phyloP scores from a whole-genome alignment of 345 rosid species.

The Pistacia integerrima region DNA sequence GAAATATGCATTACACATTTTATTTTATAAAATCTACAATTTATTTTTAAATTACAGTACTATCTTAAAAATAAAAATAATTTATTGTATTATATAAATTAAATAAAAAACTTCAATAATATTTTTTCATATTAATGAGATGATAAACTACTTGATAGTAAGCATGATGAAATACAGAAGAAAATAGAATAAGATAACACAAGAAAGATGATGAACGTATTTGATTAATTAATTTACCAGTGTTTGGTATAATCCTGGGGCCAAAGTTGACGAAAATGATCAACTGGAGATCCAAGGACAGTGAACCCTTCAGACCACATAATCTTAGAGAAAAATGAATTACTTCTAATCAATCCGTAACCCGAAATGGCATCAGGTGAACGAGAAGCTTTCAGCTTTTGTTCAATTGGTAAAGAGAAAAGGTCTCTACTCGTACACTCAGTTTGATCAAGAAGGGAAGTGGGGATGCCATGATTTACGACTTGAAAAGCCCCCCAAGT shows the following conservation, averaged over 20 bases:
- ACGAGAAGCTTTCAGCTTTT: conserved; percentile 57
- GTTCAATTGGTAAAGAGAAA: conserved; percentile 53
- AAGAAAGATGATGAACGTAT: too few relatives aligned
- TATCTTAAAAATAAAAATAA: too few relatives aligned
- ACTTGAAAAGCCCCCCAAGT: conserved; percentile 80
- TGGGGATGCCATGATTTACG: conserved; percentile 66
- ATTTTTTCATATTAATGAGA: too few relatives aligned
- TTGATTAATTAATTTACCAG: conserved; percentile 40
- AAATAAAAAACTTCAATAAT: too few relatives aligned
- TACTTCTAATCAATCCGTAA: conserved; percentile 71
- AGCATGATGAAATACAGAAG: too few relatives aligned
- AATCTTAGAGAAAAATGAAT: conserved; percentile 70
- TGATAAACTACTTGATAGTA: too few relatives aligned
- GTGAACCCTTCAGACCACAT: conserved; percentile 99
- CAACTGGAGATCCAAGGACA: conserved; percentile 62
- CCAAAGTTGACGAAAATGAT: conserved; percentile 79
- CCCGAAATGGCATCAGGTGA: conserved; percentile 67
- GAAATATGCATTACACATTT: too few relatives aligned
- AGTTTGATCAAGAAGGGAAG: conserved; percentile 40
- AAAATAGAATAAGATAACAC: too few relatives aligned
- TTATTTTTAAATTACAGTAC: too few relatives aligned
- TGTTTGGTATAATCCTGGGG: conserved; percentile 51
- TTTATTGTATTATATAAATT: too few relatives aligned
- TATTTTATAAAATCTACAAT: too few relatives aligned
- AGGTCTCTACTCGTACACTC: conserved; percentile 46